Evolutionary conservation across 179 eudicot species (phyloP).

Genomic region (Nepenthes alata): DNA sequence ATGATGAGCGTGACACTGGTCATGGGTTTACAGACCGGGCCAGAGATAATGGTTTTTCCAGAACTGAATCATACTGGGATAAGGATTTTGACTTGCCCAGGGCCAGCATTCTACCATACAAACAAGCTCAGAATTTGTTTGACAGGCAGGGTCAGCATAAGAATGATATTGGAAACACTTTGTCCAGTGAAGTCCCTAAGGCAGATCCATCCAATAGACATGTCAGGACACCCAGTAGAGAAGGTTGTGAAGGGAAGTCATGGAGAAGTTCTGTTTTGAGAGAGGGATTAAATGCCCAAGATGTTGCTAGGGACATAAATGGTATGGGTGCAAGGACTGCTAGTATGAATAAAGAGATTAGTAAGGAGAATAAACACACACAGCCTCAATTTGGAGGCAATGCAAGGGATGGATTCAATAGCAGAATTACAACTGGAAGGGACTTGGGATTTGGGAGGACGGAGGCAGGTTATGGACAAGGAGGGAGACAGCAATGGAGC

Average conservation of each 20-base stretch:
- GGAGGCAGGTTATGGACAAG: conserved; percentile 36
- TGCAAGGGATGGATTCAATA: conserved; percentile 24
- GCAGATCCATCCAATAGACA: conserved; percentile 33
- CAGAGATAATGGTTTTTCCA: conserved; percentile 52
- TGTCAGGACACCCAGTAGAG: conserved; percentile 34
- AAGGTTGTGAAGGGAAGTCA: conserved; percentile 36
- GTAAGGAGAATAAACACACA: conserved; percentile 35
- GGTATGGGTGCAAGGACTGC: conserved; percentile 27
- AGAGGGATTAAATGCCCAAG: conserved; percentile 27
- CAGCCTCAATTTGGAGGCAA: conserved; percentile 33
- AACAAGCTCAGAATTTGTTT: conserved; percentile 38
- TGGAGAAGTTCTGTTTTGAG: conserved; percentile 40
- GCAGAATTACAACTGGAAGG: conserved; percentile 15
- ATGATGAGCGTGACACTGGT: conserved; percentile 99
- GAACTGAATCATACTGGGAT: conserved; percentile 62
- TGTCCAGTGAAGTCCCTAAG: conserved; percentile 43
- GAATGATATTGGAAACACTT: conserved; percentile 41
- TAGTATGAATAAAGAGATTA: conserved; percentile 21
- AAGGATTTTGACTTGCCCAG: conserved; percentile 75
- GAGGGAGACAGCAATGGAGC: conserved; percentile 44
- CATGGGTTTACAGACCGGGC: conserved; percentile 43
- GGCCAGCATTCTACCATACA: conserved; percentile 43
- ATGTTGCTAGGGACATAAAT: conserved; percentile 18
- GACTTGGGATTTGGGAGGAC: conserved; percentile 36
- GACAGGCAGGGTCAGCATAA: conserved; percentile 56